A percentile compares a stretch with the other conserved stretches of the same genome.
These are phyloP conservation scores for Neopestalotiopsis sp. DNA, from an alignment of 2,329 filamentous ascomycete genomes.

Conservation along the genomic window DNA sequence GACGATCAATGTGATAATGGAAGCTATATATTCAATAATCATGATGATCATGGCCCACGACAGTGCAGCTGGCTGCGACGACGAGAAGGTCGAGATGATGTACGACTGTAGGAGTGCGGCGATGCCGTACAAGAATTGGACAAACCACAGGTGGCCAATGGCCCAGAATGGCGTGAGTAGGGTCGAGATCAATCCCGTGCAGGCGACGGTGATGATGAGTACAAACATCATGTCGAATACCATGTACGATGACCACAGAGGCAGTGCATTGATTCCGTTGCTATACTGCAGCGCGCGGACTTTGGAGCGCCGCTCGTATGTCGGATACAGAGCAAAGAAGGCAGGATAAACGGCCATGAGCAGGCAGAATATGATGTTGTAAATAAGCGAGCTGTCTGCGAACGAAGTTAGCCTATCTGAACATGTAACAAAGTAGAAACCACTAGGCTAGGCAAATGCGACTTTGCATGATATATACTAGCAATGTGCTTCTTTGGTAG, in stretches of 20 bases:
- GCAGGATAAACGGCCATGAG: constrained; percentile 64
- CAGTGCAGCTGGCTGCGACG: constrained; percentile 68
- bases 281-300: constrained; percentile 71
- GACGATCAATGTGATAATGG: constrained; percentile 32
- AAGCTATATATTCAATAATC: constrained; percentile 30
- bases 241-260: constrained; percentile 68
- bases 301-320: constrained; percentile 63
- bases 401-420: background rate
- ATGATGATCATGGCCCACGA: constrained; percentile 49
- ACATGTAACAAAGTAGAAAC: background rate
- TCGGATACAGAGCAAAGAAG: constrained; percentile 71
- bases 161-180: constrained; percentile 57
- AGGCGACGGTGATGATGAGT: constrained; percentile 41
- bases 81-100: constrained; percentile 64
- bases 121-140: constrained; percentile 68
- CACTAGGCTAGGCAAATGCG: background rate
- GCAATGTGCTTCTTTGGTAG: background rate
- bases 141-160: constrained; percentile 65
- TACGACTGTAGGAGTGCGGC: constrained; percentile 65
- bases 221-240: constrained; percentile 68
- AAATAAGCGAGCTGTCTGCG: constrained; percentile 23
- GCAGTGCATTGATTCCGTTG: constrained; percentile 67
- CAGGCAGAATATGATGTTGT: constrained; percentile 33
- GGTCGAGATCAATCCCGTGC: constrained; percentile 60
- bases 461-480: no score